Evolutionary conservation across 2,329 filamentous ascomycete genomes (phyloP), one percentile per base, ranked within the genome.

Genomic region (Aureobasidium namibiae): DNA sequence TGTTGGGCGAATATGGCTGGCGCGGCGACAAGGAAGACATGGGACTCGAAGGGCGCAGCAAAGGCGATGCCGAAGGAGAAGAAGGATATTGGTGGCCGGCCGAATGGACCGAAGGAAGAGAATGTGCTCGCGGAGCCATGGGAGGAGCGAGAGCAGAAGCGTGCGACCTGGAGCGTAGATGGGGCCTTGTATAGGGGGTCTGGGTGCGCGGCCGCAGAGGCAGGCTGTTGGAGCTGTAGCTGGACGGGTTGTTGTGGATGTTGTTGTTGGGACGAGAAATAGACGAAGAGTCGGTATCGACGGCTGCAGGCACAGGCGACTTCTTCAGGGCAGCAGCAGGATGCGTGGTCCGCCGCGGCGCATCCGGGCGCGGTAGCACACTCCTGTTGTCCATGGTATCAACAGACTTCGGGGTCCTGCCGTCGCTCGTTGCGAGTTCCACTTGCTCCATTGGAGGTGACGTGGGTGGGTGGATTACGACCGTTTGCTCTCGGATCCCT

Each of bases 51-150:
- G 65, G 61, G 1, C 61, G 62, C 23, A 69, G 66, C 11, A 66
- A 65, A 11, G 73, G 71, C 29, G 74, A 71, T 23, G 67, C 65
- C n/a, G 63, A 69, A 62, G 61, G 48, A 64, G 67, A 65, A 70
- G 68, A 61, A 67, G 68, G 57, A 65, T 66, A 44, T 63, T 64
- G 34, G 66, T 66, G 65, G 44, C 68, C 68, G 63, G 75, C 72
- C 33, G 64, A 63, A 61, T 67, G 63, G 34, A 74, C 72, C 24
- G 74, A 73, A 1, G 77, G 76, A 59, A 76, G 70, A 18, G 76
- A 78, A 66, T 78, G 75, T 36, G 77, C 76, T 60, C 77, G 68
- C 39, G 52, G 52, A 44, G 72, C 74, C 76, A 79, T 78, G 26
- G 71, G 68, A 10, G 77, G 76, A 49, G 76, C 75, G 49, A 73